These are phyloP conservation scores for Babesia caballi DNA, from an alignment of 169 alveolate genomes.

Conservation along the genomic window DNA sequence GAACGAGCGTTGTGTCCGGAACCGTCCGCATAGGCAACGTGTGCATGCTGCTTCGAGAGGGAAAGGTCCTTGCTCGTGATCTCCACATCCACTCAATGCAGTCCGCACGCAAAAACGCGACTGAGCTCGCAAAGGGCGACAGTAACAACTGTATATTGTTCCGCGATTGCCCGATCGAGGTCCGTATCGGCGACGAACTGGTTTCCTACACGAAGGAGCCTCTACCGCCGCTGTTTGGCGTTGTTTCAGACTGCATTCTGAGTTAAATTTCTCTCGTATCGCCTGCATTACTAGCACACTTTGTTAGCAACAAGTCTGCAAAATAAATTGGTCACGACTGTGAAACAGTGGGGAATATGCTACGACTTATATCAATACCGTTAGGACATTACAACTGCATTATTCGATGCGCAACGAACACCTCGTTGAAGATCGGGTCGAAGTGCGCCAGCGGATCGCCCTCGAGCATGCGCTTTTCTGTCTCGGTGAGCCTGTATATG, in stretches of 20 bases:
- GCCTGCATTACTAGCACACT: no score
- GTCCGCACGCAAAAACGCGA: constrained; percentile 61
- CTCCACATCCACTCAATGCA: constrained; percentile 70
- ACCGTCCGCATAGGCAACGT: constrained; percentile 27
- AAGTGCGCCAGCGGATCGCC: constrained; percentile 61
- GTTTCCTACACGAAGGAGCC: constrained; percentile 63
- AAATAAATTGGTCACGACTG: no score
- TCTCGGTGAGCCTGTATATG: constrained; percentile 40
- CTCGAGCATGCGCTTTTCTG: constrained; percentile 39
- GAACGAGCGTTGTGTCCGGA: constrained; percentile 71
- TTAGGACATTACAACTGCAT: constrained; percentile 10
- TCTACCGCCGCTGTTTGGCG: constrained; percentile 53
- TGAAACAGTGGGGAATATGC: no score
- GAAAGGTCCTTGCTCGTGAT: constrained; percentile 46
- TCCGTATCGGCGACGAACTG: constrained; percentile 43
- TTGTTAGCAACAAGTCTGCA: no score
- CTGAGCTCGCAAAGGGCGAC: constrained; percentile 64
- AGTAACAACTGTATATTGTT: constrained; percentile 56
- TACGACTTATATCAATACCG: no score
- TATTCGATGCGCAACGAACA: constrained; percentile 8
- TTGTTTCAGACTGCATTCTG: constrained; percentile 21
- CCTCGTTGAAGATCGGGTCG: constrained; percentile 60
- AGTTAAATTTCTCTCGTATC: no score
- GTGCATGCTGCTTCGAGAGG: constrained; percentile 58
- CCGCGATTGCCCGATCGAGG: constrained; percentile 14